phyloP scores from a whole-genome alignment of 2,329 filamentous ascomycete species.

The Pseudocercospora cruenta region DNA sequence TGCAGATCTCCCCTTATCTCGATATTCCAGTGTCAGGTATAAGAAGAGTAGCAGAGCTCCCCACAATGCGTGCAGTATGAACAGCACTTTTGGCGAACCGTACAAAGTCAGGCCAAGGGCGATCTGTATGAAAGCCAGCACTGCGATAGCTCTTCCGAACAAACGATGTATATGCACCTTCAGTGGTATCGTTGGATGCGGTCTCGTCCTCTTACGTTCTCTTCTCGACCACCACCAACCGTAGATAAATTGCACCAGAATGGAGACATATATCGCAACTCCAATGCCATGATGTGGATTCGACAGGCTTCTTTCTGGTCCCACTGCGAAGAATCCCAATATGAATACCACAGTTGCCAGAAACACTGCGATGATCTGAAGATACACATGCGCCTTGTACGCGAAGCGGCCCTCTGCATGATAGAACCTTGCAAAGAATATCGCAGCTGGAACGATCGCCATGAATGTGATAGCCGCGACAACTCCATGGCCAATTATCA shows the following conservation, averaged over 20 bases:
- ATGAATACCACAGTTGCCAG: conserved; percentile 73
- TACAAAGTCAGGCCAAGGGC: conserved; percentile 89
- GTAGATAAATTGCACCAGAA: conserved; percentile 71
- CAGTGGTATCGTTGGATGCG: conserved; percentile 58
- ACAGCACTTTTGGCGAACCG: conserved; percentile 81
- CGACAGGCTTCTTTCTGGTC: conserved; percentile 69
- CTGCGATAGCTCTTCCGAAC: conserved; percentile 74
- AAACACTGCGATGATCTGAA: conserved; percentile 70
- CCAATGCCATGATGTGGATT: conserved; percentile 88
- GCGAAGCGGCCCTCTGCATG: conserved; percentile 58
- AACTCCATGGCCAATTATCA: conserved; percentile 73
- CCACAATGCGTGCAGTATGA: conserved; percentile 83
- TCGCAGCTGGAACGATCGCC: conserved; percentile 71
- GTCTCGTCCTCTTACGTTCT: conserved; percentile 49
- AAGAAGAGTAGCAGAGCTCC: conserved; percentile 70
- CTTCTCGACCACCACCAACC: conserved; percentile 66
- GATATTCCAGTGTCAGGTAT: conserved; percentile 77
- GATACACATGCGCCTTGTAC: conserved; percentile 71
- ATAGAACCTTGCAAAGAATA: conserved; percentile 74
- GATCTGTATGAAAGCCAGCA: conserved; percentile 85
- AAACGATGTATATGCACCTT: conserved; percentile 75
- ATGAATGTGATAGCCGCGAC: conserved; percentile 75
- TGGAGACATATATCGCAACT: conserved; percentile 73
- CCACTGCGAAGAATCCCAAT: conserved; percentile 78
- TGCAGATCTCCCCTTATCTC: conserved; percentile 50